These are phyloP conservation scores for Tolypocladium tropicale DNA, from an alignment of 2,329 filamentous ascomycete species.

Conservation along the genomic window DNA sequence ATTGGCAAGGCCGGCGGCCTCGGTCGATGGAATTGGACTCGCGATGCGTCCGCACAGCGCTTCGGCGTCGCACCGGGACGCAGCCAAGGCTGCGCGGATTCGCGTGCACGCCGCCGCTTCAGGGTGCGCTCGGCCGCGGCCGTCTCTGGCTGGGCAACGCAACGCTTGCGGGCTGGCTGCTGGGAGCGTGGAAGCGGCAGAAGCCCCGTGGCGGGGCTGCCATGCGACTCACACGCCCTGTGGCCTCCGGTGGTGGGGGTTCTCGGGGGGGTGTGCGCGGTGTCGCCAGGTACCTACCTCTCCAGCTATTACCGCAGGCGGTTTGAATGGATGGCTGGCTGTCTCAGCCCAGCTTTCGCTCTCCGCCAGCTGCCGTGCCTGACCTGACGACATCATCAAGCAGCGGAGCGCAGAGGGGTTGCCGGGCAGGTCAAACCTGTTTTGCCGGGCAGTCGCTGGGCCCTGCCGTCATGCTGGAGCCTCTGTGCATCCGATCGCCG, in stretches of 20 bases:
- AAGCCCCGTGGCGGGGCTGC: background rate
- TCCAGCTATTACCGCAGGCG: no score
- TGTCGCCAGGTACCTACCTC: no score
- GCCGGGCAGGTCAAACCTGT: background rate
- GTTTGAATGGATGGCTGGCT: no score
- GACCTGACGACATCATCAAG: background rate
- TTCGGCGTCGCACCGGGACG: background rate
- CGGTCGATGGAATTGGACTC: background rate
- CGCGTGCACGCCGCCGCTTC: background rate
- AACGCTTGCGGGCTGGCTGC: background rate
- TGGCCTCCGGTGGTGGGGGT: background rate
- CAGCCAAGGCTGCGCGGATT: background rate
- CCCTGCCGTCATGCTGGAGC: background rate
- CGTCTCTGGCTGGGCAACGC: background rate
- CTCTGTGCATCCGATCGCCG: background rate
- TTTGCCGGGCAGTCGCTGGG: background rate
- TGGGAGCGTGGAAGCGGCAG: no score
- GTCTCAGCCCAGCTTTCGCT: background rate
- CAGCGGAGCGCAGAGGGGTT: background rate
- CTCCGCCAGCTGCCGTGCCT: background rate
- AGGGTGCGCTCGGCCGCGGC: background rate
- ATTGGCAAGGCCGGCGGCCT: background rate
- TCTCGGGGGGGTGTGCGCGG: no score
- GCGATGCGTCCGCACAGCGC: background rate
- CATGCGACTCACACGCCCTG: background rate